phyloP scores from a whole-genome alignment of 805 yeast genomes.

The Wickerhamomyces strasburgensis region DNA sequence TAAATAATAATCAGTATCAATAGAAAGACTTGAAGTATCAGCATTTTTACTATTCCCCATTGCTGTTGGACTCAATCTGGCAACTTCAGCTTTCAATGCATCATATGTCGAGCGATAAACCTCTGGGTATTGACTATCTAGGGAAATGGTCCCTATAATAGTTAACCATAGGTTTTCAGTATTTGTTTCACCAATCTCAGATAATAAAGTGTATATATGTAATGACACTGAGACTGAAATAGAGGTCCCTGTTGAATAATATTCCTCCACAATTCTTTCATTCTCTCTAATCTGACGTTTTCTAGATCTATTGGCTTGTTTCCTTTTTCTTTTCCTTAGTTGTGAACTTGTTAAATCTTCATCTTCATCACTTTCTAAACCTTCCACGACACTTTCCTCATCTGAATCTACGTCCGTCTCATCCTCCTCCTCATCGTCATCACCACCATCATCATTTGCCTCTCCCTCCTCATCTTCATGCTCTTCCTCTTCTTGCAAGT shows the following conservation, averaged over 20 bases:
- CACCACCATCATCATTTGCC: slow-evolving; percentile 27
- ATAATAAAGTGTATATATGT: slow-evolving; percentile 72
- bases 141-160: slow-evolving; percentile 80
- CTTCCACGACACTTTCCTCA: slow-evolving; percentile 21
- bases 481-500: slow-evolving; percentile 34
- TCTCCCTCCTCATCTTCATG: slow-evolving; percentile 34
- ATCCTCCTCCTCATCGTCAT: slow-evolving; percentile 26
- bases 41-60: slow-evolving; percentile 31
- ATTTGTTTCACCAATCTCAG: slow-evolving; percentile 78
- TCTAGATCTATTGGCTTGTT: slow-evolving; percentile 32
- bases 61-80: slow-evolving; percentile 49
- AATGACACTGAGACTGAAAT: slow-evolving; percentile 70
- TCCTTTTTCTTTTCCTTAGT: slow-evolving; percentile 22
- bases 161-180: slow-evolving; percentile 75
- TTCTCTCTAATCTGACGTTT: slow-evolving; percentile 39
- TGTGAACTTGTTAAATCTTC: slow-evolving; percentile 26
- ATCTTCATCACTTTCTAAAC: slow-evolving; percentile 25
- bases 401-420: slow-evolving; percentile 30
- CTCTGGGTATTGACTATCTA: slow-evolving; percentile 67
- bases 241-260: slow-evolving; percentile 82
- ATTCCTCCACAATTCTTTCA: slow-evolving; percentile 60
- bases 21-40: slow-evolving; percentile 43
- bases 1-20: slow-evolving; percentile 81
- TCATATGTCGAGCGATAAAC: slow-evolving; percentile 72
- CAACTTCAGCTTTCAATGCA: slow-evolving; percentile 75